phyloP scores from a whole-genome alignment of 305 asterid species.

The Lippia alba region DNA sequence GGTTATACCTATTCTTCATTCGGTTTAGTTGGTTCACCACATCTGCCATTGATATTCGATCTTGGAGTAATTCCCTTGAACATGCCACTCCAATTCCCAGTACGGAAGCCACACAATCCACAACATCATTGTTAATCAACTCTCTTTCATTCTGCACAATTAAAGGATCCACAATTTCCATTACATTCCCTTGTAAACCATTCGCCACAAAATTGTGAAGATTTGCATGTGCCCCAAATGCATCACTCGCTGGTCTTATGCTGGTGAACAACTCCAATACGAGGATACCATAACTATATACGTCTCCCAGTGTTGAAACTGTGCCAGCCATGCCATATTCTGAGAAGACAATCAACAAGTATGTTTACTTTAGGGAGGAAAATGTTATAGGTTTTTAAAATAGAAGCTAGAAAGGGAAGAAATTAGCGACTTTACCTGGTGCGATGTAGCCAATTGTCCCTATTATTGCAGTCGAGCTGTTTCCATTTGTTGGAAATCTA shows the following conservation, averaged over 20 bases:
- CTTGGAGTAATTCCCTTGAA: not conserved
- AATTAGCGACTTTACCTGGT: slow-evolving; percentile 5
- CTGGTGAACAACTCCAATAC: slow-evolving; percentile 7
- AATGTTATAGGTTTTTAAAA: not conserved
- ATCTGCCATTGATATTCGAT: slow-evolving; percentile 21
- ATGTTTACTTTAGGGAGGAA: not conserved
- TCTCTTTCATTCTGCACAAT: not conserved
- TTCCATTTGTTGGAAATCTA: not conserved
- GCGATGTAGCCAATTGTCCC: slow-evolving; percentile 33
- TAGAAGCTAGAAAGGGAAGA: no score
- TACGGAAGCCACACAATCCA: slow-evolving; percentile 19
- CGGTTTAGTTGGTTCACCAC: not conserved
- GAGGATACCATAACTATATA: no score
- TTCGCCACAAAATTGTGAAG: slow-evolving; percentile 22
- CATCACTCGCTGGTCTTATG: slow-evolving; percentile 36
- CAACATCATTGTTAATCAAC: not conserved
- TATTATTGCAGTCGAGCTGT: not conserved
- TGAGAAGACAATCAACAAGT: slow-evolving; percentile 1
- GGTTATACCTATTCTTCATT: slow-evolving; percentile 4
- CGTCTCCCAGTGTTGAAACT: no score
- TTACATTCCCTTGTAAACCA: not conserved
- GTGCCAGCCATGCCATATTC: slow-evolving; percentile 33
- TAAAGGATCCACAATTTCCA: slow-evolving; percentile 12
- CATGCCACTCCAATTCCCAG: no score
- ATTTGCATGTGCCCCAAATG: slow-evolving; percentile 15